Evolutionary conservation across 352 stramenopile genomes (phyloP), one percentile per base, ranked within the genome.

Genomic region (Elongisporangium anandrum): DNA sequence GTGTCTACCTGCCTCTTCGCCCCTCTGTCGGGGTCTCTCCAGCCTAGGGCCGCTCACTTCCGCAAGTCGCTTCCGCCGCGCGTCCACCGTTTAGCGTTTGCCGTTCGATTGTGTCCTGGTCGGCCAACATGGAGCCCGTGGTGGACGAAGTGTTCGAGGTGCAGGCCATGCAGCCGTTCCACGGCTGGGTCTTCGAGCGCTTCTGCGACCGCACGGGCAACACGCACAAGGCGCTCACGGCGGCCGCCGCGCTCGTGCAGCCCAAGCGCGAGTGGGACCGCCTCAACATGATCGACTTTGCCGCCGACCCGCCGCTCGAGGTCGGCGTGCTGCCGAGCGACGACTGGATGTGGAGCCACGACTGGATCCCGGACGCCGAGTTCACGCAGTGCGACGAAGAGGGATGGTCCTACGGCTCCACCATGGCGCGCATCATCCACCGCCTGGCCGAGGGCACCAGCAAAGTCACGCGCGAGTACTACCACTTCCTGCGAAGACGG

Each of bases 61-160:
- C 24, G 29, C 29, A 41, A 41, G 29, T 41, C 29, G 29, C 24
- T 34, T 3, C 24, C 7, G 24, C 24, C 24, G 24, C 29, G 9
- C 5, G 29, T 41, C 29, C 9, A 41, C 29, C 29, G 29, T 41
- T 41, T 41, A 41, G 29, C 29, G 29, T 41, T 41, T 41, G 29
- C 29, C 29, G 29, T 41, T 41, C 29, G 29, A 15, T 41, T 13
- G 29, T 13, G 9, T 13, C 9, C 5, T 4, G 1, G 9, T 8
- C 9, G 24, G 5, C 29, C 5, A 41, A 41, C 2, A 88, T 94
- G 72, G 74, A 90, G 67, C 80, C 77, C 19, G 77, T 83, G 17
- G 73, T 91, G 20, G 86, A 95, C 55, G 86, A 95, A 60, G 84
- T 80, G 19, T 95, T 92, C 59, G 86, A 95, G 60, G 81, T 95